These are phyloP conservation scores for Phyllostachys edulis DNA, from an alignment of 176 grass and related monocot species.

Conservation along the genomic window DNA sequence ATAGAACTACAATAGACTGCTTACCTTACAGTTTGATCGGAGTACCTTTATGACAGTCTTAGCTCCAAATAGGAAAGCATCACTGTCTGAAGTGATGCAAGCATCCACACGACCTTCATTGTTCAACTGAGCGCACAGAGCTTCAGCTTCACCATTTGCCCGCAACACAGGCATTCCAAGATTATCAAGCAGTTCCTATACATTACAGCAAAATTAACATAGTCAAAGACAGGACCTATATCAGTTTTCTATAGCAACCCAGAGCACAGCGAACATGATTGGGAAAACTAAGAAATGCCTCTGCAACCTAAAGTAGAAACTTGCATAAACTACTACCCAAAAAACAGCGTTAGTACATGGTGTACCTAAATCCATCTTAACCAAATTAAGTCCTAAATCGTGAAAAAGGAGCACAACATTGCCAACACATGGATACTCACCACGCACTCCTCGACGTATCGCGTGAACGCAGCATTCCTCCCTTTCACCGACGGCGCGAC, in stretches of 20 bases:
- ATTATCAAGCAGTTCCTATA: slow-evolving; percentile 74
- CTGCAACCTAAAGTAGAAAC: neutral
- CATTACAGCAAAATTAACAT: neutral
- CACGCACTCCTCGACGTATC: slow-evolving; percentile 59
- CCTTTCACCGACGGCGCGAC: slow-evolving; percentile 31
- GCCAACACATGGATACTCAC: slow-evolving; percentile 19
- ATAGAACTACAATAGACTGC: neutral
- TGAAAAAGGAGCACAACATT: neutral
- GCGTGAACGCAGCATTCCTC: slow-evolving; percentile 51
- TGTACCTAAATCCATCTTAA: neutral
- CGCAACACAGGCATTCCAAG: slow-evolving; percentile 84
- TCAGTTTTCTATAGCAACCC: neutral
- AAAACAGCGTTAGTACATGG: too few relatives aligned
- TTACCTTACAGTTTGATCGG: slow-evolving; percentile 82
- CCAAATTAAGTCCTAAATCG: neutral
- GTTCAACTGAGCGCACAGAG: slow-evolving; percentile 89
- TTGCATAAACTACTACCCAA: neutral
- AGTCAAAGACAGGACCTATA: neutral
- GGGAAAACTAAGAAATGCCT: neutral
- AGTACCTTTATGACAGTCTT: slow-evolving; percentile 83
- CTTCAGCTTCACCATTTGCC: slow-evolving; percentile 81
- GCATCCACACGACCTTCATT: slow-evolving; percentile 76
- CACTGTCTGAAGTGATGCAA: slow-evolving; percentile 92
- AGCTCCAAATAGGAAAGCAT: slow-evolving; percentile 92
- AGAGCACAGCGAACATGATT: neutral